Evolutionary conservation across 2,329 filamentous ascomycete species (phyloP), one percentile per base, ranked within the genome.

Genomic region (Dothistroma septosporum): DNA sequence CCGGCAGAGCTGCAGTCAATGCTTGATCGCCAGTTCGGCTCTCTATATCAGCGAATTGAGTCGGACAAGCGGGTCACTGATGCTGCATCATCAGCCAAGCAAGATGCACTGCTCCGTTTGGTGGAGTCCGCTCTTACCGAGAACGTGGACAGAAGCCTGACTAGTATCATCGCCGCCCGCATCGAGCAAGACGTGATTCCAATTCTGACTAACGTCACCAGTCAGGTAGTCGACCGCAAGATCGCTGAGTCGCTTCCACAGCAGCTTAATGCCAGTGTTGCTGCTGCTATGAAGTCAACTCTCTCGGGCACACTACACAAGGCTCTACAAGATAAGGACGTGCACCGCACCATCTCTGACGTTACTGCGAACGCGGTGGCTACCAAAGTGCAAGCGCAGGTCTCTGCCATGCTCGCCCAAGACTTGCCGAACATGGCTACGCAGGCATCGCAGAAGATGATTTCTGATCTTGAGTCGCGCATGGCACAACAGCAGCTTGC

Each of bases 171-270:
- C 55, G 84, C 85, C 52, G 83, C 86, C 53, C 89, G 89, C 73
- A 90, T 96, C 66, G 84, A 90, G 63, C 82, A 86, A 58, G 82
- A 86, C 14, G 85, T 97, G 49, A 80, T 96, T 56, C 93, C 94
- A 11, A 81, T 87, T 33, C 79, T 97, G 59, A 83, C 86, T 46
- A 83, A 87, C 55, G 81, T 87, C 47, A 86, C 90, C 14, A 82
- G 85, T 49, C 84, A 85, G 63, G 83, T 87, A 4, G 81, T 96
- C 31, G 84, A 88, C 58, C 87, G 89, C 63, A 86, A 90, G 72
- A 80, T 97, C 24, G 83, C 85, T 59, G 82, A 84, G 64, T 85
- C 86, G 62, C 77, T 97, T 58, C 83, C 85, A 65, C 82, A 85
- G 53, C 83, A 88, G 56, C 76, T 95, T 44, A 81, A 85, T n/a